Conservation (phyloP, 2,329 filamentous ascomycete species). For the Dothideomycetes sp. region DNA sequence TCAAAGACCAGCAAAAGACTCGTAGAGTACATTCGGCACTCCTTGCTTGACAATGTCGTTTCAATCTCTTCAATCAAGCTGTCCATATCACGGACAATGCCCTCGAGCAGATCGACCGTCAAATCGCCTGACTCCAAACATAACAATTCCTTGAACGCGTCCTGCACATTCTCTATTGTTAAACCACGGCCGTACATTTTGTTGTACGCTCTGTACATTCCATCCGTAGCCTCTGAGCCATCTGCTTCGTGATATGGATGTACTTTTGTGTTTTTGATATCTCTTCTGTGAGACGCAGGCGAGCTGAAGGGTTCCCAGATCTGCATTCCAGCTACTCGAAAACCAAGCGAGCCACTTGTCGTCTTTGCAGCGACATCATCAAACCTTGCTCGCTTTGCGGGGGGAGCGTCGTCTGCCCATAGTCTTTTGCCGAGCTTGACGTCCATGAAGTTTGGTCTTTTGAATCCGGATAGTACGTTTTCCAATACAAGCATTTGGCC, state of each 20-base stretch:
- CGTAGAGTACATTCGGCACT: conserved; percentile 57
- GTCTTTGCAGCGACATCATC: conserved; percentile 49
- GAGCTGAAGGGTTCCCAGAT: conserved; percentile 32
- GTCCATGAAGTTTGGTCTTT: conserved; percentile 79
- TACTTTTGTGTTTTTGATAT: background rate
- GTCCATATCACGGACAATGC: conserved; percentile 23
- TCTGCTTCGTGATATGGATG: too few relatives aligned
- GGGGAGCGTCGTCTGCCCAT: conserved; percentile 63
- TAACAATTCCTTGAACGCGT: conserved; percentile 49
- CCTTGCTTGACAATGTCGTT: conserved; percentile 46
- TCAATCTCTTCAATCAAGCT: conserved; percentile 42
- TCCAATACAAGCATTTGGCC: conserved; percentile 73
- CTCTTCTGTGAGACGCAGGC: background rate
- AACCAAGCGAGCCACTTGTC: conserved; percentile 49
- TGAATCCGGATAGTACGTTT: conserved; percentile 73
- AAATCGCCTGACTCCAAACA: conserved; percentile 27
- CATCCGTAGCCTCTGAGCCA: too few relatives aligned
- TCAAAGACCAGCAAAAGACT: conserved; percentile 57
- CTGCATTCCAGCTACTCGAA: conserved; percentile 56
- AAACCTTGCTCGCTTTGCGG: conserved; percentile 46
- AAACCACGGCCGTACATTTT: conserved; percentile 56
- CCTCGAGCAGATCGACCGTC: conserved; percentile 32
- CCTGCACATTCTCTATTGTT: conserved; percentile 40
- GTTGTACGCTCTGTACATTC: conserved; percentile 47
- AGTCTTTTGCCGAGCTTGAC: conserved; percentile 79